Base-by-base conservation (phyloP, 306 rosid species). In the Rosa multiflora region DNA sequence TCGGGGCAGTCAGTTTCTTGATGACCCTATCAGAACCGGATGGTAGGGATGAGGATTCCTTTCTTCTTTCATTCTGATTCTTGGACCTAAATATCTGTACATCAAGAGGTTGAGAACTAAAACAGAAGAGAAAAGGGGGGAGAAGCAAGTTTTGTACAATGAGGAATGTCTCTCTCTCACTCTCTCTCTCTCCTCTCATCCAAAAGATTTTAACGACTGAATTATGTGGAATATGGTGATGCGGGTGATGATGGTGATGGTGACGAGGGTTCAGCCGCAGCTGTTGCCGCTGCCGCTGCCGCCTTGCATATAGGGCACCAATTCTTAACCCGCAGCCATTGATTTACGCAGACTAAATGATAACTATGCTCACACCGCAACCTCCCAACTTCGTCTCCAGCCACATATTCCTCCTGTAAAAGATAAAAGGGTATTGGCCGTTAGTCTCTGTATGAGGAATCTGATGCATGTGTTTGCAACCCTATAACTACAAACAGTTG, bases 261-360 rank as follows among this genome's bases (percentile, higher is more conserved):
- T 26, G 71, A n/a, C 32, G 90, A 76, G 18, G 74, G 76, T 63
- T 85, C 85, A 51, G 80, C 89, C 2, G 94, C 77, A 37, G 72
- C 48, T 8, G 46, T 18, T 8, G 71, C 23, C 1, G 94, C 91
- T 8, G 71, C 23, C 1, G 94, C 91, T 1, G 71, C 66, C 42
- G 89, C 84, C 89, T 93, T 96, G 88, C 99, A 96, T 80, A 93
- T 86, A 32, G 99, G 99, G 83, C 99, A 96, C 98, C 99, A 96
- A 77, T 91, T 96, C 96, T 96, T 96, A 40, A 89, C 74, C 83
- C 89, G 85, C 76, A 96, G 82, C 99, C 99, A 96, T 47, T 93
- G 94, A 75, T 89, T 92, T 85, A 93, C 75, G 83, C 99, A 96
- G 32, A 5, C 86, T 37, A 42, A 68, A 76, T 93, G 99, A 87